Evolutionary conservation across 176 grass and related monocot species (phyloP).

Genomic region (Zoysia pacifica): DNA sequence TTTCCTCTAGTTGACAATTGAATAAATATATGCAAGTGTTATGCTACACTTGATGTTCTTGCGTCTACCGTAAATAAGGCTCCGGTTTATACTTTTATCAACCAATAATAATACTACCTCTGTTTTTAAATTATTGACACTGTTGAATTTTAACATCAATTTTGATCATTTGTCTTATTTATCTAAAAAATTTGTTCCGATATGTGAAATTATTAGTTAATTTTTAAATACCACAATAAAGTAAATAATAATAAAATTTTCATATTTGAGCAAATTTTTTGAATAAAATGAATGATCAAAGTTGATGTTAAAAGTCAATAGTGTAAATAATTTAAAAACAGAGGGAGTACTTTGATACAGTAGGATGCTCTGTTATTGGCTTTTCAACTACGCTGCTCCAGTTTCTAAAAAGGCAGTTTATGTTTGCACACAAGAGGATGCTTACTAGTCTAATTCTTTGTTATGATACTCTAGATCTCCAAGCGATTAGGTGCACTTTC

Average conservation of each 20-base stretch:
- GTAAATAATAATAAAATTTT: too few relatives aligned
- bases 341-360: neutral
- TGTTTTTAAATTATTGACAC: too few relatives aligned
- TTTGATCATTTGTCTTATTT: too few relatives aligned
- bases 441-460: neutral
- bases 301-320: too few relatives aligned
- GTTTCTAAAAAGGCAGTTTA: neutral
- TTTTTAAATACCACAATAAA: too few relatives aligned
- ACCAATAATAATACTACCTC: too few relatives aligned
- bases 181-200: too few relatives aligned
- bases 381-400: neutral
- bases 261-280: too few relatives aligned
- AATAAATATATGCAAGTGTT: neutral
- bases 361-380: neutral
- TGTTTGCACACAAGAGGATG: neutral
- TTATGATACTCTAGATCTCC: neutral
- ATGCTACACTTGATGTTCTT: constrained; percentile 2
- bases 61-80: neutral
- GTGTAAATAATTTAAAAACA: too few relatives aligned
- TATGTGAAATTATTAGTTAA: too few relatives aligned
- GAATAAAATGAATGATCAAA: too few relatives aligned
- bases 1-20: neutral
- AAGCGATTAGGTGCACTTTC: neutral
- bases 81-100: neutral
- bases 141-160: too few relatives aligned